Evolutionary conservation across 225 moss, liverwort and hornwort genomes (phyloP), one percentile per base, ranked within the genome.

Genomic region (Takakia lepidozioides): DNA sequence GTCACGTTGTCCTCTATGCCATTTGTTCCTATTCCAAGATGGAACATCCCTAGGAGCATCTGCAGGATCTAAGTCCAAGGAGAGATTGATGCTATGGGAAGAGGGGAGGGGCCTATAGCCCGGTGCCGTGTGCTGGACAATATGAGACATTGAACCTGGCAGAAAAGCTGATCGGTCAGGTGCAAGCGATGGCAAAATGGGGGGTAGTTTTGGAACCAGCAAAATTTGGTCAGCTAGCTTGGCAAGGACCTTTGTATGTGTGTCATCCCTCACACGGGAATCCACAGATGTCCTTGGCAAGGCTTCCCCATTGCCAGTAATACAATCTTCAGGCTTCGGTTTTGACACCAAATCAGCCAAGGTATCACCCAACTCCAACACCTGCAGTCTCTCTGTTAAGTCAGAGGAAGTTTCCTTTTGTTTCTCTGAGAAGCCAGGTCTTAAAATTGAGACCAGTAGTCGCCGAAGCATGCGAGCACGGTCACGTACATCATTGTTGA

Each of bases 91-190:
- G 62, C 81, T 99, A n/a, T 65, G 71, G 22, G 91, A 85, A 28
- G 70, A 57, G 47, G 98, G 91, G 48, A 99, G 61, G 25, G 83
- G 58, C 48, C 46, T 73, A 34, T 91, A 99, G 56, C 87, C 87
- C 11, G 98, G 98, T 43, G 98, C 91, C 36, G 57, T 83, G 70
- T 99, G 98, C 60, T 83, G 75, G 25, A 99, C 91, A 46, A 91
- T 79, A 54, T 99, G 98, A 14, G 98, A 99, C 98, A 99, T 99
- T 50, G 98, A 83, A 60, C 98, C 98, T 11, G 85, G 77, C 34
- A 87, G 63, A 79, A 85, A 91, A 9, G 75, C 70, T 26, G 81
- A 83, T 44, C 98, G 77, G 32, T 99, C 83, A 25, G 91, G 85
- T 42, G 80, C 78, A 64, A 99, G 71, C 23, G 83, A 63, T 39